These are phyloP conservation scores for Rhodotorula sp. DNA, from an alignment of 1,284 basidiomycete species.

Conservation along the genomic window DNA sequence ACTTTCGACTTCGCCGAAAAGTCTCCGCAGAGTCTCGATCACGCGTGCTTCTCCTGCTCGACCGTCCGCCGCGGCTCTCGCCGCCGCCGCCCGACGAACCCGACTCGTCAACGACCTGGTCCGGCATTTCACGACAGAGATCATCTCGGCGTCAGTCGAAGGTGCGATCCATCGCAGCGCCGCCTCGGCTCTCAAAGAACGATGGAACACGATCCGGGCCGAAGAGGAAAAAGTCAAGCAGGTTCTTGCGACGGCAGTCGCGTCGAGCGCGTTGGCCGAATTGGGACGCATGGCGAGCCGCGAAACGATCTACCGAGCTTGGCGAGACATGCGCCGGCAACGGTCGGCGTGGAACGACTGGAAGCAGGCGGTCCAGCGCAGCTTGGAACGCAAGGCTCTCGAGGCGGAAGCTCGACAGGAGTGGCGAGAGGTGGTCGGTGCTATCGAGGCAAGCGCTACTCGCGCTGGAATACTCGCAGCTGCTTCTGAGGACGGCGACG, in stretches of 20 bases:
- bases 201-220: constrained; percentile 9
- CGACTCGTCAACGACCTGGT: constrained; percentile 1
- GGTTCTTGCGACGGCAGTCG: not conserved
- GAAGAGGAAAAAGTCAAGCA: not conserved
- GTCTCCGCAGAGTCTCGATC: not conserved
- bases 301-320: not conserved
- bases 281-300: not conserved
- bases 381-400: not conserved
- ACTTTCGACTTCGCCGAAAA: not conserved
- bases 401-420: constrained; percentile 3
- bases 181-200: constrained; percentile 3
- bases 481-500: not conserved
- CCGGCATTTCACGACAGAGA: not conserved
- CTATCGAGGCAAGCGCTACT: not conserved
- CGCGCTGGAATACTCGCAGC: not conserved
- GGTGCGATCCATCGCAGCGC: constrained; percentile 6
- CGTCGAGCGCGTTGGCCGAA: not conserved
- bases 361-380: not conserved
- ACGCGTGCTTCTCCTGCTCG: not conserved
- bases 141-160: not conserved
- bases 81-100: not conserved
- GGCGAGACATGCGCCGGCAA: not conserved
- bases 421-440: constrained; percentile 15
- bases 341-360: not conserved
- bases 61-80: not conserved